Evolutionary conservation across 495 filamentous ascomycete species (phyloP), one percentile per base, ranked within the genome.

Genomic region (Penicillium desertorum): DNA sequence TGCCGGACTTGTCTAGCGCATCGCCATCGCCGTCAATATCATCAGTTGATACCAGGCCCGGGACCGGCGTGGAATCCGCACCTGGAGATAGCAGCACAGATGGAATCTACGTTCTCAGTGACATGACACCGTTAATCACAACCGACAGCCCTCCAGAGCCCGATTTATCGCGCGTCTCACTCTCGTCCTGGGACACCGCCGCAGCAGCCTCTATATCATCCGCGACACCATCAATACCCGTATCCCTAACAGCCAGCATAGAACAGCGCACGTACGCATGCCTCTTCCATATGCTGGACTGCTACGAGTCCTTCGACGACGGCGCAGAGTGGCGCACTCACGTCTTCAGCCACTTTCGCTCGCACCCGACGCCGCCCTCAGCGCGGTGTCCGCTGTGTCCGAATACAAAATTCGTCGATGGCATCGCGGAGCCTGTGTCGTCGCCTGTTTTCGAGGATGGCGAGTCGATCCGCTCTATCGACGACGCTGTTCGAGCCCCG

Each of bases 271-370:
- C 58, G 29, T 77, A 77, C 56, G 57, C 59, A n/a, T 79, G 76
- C 54, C 66, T 79, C 25, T 79, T 79, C 64, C 68, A 77, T 42
- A 70, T 74, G 58, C 65, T 79, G 1, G 69, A 76, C 56, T 79
- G 76, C 57, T 67, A 79, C 22, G 64, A 74, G 41, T 64, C 64
- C 20, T 79, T 77, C 51, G 63, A 70, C 53, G 65, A 71, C 30
- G 51, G 56, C 25, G 63, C 66, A 5, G 54, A 72, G 34, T 79
- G 76, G 76, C 65, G 65, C 27, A 76, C 67, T 5, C 76, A 79
- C 55, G 70, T 79, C 29, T 59, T 69, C 9, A 73, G 74, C 48
- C 76, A 79, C 42, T 79, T 79, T 46, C 72, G 71, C 2, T 72
- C 69, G 6, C 70, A 73, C 54, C 61, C 66, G 32, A 66, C 75